Evolutionary conservation across 2,329 filamentous ascomycete species (phyloP), one percentile per base, ranked within the genome.

Genomic region (Diaporthe sp.): DNA sequence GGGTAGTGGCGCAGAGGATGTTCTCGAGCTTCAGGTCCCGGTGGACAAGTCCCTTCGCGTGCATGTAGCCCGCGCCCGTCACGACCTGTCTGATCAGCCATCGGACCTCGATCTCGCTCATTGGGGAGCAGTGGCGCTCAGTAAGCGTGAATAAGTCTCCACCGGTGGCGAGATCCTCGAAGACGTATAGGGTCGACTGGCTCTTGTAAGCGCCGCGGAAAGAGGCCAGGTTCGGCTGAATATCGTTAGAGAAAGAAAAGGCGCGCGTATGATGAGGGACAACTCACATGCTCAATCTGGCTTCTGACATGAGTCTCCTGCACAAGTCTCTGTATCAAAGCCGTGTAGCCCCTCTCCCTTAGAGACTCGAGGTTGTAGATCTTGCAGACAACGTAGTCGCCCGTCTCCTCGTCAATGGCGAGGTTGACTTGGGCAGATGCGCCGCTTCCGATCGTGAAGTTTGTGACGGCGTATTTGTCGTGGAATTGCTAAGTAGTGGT

Each of bases 371-470:
- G 78, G 71, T 89, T 84, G 69, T 94, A 84, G 12, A 94, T 82
- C 78, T 95, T 95, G 84, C 93, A 95, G 15, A 92, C 92, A 28
- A 94, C 77, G 78, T 95, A 93, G 72, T 86, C 87, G 50, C 86
- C 85, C 0, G 88, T 89, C 9, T 81, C 81, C 33, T 84, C 80
- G 22, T 93, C 86, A 3, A 87, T 80, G 7, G 88, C 90, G 13
- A 92, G 83, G 72, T 89, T 86, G 4, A 93, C 89, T 55, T 83
- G 83, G 12, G 89, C 89, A 78, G 86, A 86, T 2, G 84, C 85
- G 8, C 91, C 91, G 45, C 82, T 79, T 6, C 91, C 91, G 33
- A 93, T 83, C 3, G 86, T 79, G 13, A 87, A 86, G 54, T 85
- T 80, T 1, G 84, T 87, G 38, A 93, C 82, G 3, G 81, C 77